phyloP scores from a whole-genome alignment of 2,329 filamentous ascomycete species.

The Ceratocystis alfenasii region DNA sequence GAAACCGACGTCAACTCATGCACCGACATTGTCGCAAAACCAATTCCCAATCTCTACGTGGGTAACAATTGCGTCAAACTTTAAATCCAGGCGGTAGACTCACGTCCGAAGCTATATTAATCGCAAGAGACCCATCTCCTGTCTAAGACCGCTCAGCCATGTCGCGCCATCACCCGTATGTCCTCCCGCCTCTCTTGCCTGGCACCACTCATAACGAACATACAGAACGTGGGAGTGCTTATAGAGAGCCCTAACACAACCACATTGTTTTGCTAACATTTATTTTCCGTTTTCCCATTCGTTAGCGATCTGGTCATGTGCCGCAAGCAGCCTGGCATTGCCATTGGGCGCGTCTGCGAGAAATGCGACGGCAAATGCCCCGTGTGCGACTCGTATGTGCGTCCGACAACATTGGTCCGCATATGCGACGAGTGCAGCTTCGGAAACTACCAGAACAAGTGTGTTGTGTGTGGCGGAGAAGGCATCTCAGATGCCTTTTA shows the following conservation, averaged over 20 bases:
- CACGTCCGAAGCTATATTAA: neutral
- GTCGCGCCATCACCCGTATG: constrained; percentile 89
- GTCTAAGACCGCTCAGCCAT: constrained; percentile 37
- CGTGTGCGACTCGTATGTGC: constrained; percentile 97
- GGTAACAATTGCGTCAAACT: neutral
- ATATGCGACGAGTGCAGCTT: constrained; percentile 99
- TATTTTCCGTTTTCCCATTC: neutral
- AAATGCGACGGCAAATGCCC: constrained; percentile 99
- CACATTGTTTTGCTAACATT: neutral
- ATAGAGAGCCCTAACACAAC: neutral
- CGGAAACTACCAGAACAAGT: constrained; percentile 99
- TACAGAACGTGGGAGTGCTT: neutral
- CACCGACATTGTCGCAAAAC: neutral
- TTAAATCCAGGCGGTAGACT: neutral
- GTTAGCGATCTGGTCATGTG: constrained; percentile 93
- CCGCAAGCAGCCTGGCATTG: constrained; percentile 94
- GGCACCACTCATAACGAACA: neutral
- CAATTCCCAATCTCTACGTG: neutral
- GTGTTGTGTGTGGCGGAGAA: constrained; percentile 94
- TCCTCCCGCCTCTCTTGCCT: constrained; percentile 23
- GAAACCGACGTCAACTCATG: neutral
- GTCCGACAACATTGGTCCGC: constrained; percentile 88
- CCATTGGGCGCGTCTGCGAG: constrained; percentile 96
- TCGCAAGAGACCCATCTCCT: neutral
- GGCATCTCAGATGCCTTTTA: constrained; percentile 98